Conservation (phyloP, 352 stramenopile genomes). For the Halophytophthora polymorphica region DNA sequence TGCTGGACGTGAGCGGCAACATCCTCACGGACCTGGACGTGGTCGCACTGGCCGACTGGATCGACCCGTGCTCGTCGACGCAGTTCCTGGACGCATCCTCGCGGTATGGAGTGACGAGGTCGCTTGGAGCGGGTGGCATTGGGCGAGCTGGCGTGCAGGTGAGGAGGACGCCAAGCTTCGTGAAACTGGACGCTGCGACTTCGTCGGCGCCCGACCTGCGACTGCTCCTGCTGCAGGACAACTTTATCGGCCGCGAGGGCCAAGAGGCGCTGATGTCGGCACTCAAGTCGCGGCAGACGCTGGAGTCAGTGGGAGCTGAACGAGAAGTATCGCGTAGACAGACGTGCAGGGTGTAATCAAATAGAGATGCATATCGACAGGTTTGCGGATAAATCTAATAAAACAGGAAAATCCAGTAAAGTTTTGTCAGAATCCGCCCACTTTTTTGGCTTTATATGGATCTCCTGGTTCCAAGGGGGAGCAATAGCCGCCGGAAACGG, state of each 20-base stretch:
- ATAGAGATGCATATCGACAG: too few relatives aligned
- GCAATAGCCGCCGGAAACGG: too few relatives aligned
- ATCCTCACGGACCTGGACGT: constrained; percentile 58
- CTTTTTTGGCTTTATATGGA: too few relatives aligned
- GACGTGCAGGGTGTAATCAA: neutral
- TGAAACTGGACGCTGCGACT: neutral
- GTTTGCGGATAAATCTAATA: neutral
- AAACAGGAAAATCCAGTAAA: neutral
- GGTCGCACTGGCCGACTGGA: constrained; percentile 19
- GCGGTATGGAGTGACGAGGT: too few relatives aligned
- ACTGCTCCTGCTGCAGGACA: constrained; percentile 28
- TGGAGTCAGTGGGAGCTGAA: constrained; percentile 3
- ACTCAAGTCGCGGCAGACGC: constrained; percentile 16
- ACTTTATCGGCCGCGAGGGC: constrained; percentile 28
- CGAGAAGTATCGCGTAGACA: constrained; percentile 2
- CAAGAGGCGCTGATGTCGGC: constrained; percentile 20
- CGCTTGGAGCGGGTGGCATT: too few relatives aligned
- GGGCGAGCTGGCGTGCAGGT: too few relatives aligned
- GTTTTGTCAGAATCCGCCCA: too few relatives aligned
- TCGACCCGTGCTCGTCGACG: constrained; percentile 11
- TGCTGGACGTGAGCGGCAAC: constrained; percentile 45
- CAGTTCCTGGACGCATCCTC: constrained; percentile 1
- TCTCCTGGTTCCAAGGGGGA: too few relatives aligned
- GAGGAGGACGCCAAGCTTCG: neutral
- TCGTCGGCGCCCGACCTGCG: neutral